Evolutionary conservation across 306 rosid genomes (phyloP), one percentile per base, ranked within the genome.

Genomic region (Gynostemma pentaphyllum): DNA sequence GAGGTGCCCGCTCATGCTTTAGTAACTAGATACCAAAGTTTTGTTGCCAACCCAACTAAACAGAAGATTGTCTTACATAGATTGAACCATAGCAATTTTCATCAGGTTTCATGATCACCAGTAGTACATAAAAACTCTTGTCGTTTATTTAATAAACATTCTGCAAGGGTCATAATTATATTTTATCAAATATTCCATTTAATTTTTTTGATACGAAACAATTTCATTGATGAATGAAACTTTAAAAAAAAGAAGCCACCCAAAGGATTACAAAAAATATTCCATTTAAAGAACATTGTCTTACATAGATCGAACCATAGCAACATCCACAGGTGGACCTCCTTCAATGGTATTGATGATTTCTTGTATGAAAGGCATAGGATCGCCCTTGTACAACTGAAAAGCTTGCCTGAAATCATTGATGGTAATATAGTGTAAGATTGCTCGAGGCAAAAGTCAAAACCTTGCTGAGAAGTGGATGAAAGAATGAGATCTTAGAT

Each of bases 311-410:
- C 95, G 95, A 80, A 88, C 90, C 62, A 95, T 78, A 64, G 92
- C 79, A 82, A 92, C 98, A 82, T 88, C 98, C 68, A 92, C 96
- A 11, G 95, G 98, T 0, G 96, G 98, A 66, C 95, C 92, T 67
- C 96, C 88, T 82, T 86, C 98, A n/a, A 92, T 92, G 60, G 96
- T 91, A 77, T 88, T 85, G 64, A 88, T 79, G 74, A 91, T 91
- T 67, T 91, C 98, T 28, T 75, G 72, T 83, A 91, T 85, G 46
- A 85, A 81, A 68, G 95, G 84, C 68, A 82, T 89, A 62, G 87
- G 70, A 64, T 91, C 98, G 53, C 86, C 92, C 80, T 82, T 88
- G 73, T 82, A 83, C 78, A 88, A 74, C 72, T 88, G 96, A 79
- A 91, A 88, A 74, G 98, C 98, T 85, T 91, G 98, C 87, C 98